These are phyloP conservation scores for Chlorella sp. DNA, from an alignment of 139 green algal genomes.

Conservation along the genomic window DNA sequence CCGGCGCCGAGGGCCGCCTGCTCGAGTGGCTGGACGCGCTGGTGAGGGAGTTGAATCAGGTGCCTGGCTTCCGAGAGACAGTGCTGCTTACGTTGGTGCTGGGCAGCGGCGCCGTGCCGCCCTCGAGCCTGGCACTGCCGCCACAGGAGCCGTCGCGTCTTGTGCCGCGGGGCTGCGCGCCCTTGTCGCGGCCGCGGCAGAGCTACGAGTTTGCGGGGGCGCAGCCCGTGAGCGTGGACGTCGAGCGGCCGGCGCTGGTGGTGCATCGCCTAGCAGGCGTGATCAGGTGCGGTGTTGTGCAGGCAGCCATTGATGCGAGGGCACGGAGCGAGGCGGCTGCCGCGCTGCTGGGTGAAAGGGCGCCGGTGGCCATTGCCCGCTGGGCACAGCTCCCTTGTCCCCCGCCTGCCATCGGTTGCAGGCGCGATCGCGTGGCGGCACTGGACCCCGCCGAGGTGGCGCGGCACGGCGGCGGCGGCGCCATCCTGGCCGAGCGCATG, in stretches of 20 bases:
- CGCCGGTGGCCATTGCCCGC: background rate
- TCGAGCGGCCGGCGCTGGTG: constrained; percentile 26
- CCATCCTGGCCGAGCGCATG: constrained; percentile 53
- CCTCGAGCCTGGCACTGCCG: constrained; percentile 3
- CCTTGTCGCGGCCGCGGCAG: constrained; percentile 46
- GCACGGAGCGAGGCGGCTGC: too few species aligned
- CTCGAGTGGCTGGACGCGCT: constrained; percentile 51
- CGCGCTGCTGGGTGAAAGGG: background rate
- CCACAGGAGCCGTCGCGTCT: background rate
- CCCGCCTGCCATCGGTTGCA: constrained; percentile 6
- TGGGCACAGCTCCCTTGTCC: background rate
- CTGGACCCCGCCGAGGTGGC: constrained; percentile 39
- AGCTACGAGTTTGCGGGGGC: constrained; percentile 51
- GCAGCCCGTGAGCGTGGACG: constrained; percentile 10
- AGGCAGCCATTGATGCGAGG: too few species aligned
- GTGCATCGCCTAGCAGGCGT: constrained; percentile 56
- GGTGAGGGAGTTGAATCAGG: constrained; percentile 25
- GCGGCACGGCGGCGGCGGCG: constrained; percentile 26
- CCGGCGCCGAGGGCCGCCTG: too few species aligned
- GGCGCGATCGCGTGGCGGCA: constrained; percentile 35
- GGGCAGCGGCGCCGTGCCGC: background rate
- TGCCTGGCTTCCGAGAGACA: constrained; percentile 24
- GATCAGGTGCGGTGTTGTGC: constrained; percentile 43
- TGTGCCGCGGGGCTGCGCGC: background rate
- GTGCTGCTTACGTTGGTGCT: constrained; percentile 41